These are phyloP conservation scores for Cucurbita pepo DNA, from an alignment of 306 rosid species.

Conservation along the genomic window DNA sequence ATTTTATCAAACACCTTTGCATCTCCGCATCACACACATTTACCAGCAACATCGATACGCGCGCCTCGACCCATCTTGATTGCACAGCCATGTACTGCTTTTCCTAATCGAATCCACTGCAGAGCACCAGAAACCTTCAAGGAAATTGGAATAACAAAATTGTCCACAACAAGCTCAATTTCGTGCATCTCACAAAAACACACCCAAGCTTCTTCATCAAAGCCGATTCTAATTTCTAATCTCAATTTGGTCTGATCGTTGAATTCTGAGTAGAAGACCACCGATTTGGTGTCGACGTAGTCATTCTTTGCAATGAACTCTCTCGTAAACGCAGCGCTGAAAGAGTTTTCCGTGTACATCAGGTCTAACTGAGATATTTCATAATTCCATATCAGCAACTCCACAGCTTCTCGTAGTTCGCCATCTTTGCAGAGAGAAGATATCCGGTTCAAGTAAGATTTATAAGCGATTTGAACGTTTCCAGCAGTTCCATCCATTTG, in stretches of 20 bases:
- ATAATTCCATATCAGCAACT: conserved; percentile 22
- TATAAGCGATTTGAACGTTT: conserved; percentile 7
- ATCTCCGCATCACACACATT: conserved; percentile 46
- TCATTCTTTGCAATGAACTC: conserved; percentile 35
- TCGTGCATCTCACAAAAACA: conserved; percentile 37
- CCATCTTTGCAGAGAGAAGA: conserved; percentile 48
- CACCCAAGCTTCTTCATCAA: conserved; percentile 30
- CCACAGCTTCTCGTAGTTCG: conserved; percentile 28
- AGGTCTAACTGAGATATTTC: conserved; percentile 17
- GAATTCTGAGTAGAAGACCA: conserved; percentile 67
- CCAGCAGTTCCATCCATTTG: background rate
- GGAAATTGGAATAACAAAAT: conserved; percentile 66
- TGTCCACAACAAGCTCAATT: conserved; percentile 44
- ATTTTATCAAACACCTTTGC: conserved; percentile 59
- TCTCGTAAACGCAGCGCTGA: conserved; percentile 59
- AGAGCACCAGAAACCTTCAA: conserved; percentile 66
- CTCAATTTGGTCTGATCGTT: conserved; percentile 16
- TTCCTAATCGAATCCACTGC: conserved; percentile 37
- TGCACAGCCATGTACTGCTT: conserved; percentile 44
- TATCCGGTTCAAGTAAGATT: conserved; percentile 21
- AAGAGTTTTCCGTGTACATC: conserved; percentile 55
- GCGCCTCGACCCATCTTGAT: conserved; percentile 28
- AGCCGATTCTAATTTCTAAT: conserved; percentile 38
- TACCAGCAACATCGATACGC: conserved; percentile 68
- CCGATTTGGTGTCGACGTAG: conserved; percentile 44